phyloP scores from a whole-genome alignment of 257 asterid species.

The Lycium barbarum region DNA sequence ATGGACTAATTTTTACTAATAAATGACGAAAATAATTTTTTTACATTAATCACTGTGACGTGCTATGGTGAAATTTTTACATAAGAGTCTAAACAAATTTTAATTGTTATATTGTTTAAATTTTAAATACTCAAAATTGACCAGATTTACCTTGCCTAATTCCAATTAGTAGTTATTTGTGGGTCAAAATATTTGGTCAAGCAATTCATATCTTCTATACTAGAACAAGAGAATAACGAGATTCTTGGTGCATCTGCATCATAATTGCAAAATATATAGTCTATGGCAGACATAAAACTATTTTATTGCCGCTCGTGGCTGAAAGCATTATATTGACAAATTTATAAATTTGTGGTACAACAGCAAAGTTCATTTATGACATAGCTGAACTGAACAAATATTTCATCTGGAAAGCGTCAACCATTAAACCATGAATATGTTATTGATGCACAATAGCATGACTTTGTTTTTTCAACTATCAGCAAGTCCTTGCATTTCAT shows the following conservation, averaged over 20 bases:
- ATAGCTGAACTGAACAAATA: not conserved
- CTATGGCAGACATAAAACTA: not conserved
- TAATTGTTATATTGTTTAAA: not conserved
- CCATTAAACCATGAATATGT: not conserved
- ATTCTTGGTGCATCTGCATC: not conserved
- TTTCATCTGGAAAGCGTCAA: not conserved
- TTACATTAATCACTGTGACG: too few species aligned
- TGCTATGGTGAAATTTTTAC: not conserved
- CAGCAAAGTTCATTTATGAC: conserved; percentile 11
- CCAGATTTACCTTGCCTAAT: not conserved
- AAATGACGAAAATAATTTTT: not conserved
- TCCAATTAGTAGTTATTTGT: not conserved
- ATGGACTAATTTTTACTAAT: not conserved
- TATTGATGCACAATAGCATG: not conserved
- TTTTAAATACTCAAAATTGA: not conserved
- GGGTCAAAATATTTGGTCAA: not conserved
- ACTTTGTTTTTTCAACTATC: not conserved
- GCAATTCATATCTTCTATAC: too few species aligned
- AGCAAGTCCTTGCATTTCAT: not conserved
- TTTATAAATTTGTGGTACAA: not conserved
- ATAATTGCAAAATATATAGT: not conserved
- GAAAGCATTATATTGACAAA: not conserved
- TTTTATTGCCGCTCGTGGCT: not conserved
- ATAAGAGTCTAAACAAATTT: not conserved
- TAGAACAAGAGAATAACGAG: not conserved